Evolutionary conservation across 202 grass and related monocot genomes (phyloP).

Genomic region (Bolboschoenoplectus hybrid): DNA sequence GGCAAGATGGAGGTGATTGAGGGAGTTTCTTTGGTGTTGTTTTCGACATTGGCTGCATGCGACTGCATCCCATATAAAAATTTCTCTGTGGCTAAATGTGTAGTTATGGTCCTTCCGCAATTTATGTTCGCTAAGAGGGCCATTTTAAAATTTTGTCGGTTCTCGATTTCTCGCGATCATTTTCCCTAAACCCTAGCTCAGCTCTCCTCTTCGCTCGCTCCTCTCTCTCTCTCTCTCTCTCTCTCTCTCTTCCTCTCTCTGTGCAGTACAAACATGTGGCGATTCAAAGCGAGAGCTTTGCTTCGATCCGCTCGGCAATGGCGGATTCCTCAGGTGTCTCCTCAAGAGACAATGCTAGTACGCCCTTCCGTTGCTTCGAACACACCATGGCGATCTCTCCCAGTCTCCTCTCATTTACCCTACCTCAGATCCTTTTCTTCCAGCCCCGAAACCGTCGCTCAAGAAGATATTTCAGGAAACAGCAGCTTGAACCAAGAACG

Average conservation of each 20-base stretch:
- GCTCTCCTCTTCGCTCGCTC: slow-evolving; percentile 27
- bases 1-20: neutral
- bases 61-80: neutral
- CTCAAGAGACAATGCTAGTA: slow-evolving; percentile 31
- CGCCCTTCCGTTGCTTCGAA: slow-evolving; percentile 32
- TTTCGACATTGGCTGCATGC: neutral
- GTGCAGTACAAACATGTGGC: slow-evolving; percentile 60
- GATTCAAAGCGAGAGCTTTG: slow-evolving; percentile 60
- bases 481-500: neutral
- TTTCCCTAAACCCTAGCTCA: slow-evolving; percentile 32
- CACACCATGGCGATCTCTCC: neutral
- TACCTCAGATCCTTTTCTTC: slow-evolving; percentile 65
- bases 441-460: slow-evolving; percentile 46
- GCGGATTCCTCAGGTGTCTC: slow-evolving; percentile 26
- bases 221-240: slow-evolving; percentile 9
- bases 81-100: neutral
- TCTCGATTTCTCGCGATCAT: neutral
- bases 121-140: neutral
- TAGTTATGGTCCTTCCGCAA: neutral
- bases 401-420: neutral
- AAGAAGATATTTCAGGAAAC: slow-evolving; percentile 26
- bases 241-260: neutral
- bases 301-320: slow-evolving; percentile 51
- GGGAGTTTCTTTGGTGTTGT: neutral
- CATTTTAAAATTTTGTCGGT: slow-evolving; percentile 1